Conservation (phyloP, 768 basidiomycete genomes). For the Calocybe indica region DNA sequence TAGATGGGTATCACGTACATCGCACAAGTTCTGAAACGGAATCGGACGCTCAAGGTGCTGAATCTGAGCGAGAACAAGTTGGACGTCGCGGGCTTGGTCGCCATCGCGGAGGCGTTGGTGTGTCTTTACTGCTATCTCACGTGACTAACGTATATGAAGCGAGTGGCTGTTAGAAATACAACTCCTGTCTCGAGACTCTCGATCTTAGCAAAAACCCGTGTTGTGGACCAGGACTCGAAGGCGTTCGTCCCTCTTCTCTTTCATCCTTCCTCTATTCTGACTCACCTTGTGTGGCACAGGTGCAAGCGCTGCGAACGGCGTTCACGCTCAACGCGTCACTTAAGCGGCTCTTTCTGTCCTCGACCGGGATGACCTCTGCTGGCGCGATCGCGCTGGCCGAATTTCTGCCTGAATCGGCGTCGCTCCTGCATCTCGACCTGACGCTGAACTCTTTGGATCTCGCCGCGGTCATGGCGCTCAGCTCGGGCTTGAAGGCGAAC, state of each 20-base stretch:
- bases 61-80: slow-evolving; percentile 95
- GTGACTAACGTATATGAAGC: neutral
- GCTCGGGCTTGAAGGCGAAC: slow-evolving; percentile 80
- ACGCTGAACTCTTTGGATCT: slow-evolving; percentile 80
- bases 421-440: slow-evolving; percentile 86
- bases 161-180: slow-evolving; percentile 70
- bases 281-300: slow-evolving; percentile 31
- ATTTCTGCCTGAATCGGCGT: slow-evolving; percentile 87
- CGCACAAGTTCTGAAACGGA: slow-evolving; percentile 93
- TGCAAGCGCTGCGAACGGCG: slow-evolving; percentile 84
- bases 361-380: slow-evolving; percentile 70
- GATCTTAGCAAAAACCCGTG: slow-evolving; percentile 94
- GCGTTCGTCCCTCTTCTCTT: slow-evolving; percentile 45
- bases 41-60: slow-evolving; percentile 89
- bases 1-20: slow-evolving; percentile 80
- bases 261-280: neutral
- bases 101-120: slow-evolving; percentile 86
- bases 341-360: slow-evolving; percentile 87
- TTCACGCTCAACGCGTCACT: slow-evolving; percentile 90
- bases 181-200: slow-evolving; percentile 86
- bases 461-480: slow-evolving; percentile 91
- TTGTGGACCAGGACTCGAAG: slow-evolving; percentile 82
- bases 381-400: slow-evolving; percentile 95
- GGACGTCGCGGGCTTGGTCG: slow-evolving; percentile 72
- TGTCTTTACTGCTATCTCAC: slow-evolving; percentile 17